These are phyloP conservation scores for Venturiaceae sp. DNA, from an alignment of 2,329 filamentous ascomycete species.

Conservation along the genomic window DNA sequence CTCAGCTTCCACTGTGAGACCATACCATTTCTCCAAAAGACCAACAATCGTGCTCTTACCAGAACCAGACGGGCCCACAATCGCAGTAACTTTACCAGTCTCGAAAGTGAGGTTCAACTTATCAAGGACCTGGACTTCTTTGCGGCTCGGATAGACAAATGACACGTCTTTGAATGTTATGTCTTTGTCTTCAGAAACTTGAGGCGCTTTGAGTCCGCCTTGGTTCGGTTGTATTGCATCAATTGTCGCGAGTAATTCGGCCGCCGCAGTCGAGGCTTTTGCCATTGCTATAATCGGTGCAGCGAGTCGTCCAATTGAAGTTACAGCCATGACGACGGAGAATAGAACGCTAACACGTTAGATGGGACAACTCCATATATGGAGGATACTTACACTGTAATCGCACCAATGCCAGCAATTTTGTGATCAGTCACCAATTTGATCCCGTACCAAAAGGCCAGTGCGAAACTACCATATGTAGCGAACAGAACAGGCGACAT, in stretches of 20 bases:
- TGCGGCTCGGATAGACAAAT: constrained; percentile 36
- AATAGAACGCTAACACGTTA: constrained; percentile 24
- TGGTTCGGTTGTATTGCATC: constrained; percentile 20
- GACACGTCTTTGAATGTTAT: constrained; percentile 25
- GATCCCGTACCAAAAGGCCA: constrained; percentile 30
- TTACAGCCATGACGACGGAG: constrained; percentile 27
- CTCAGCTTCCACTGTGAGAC: constrained; percentile 27
- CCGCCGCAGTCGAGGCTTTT: constrained; percentile 24
- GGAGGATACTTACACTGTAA: constrained; percentile 19
- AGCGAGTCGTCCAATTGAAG: constrained; percentile 22
- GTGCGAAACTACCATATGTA: constrained; percentile 25
- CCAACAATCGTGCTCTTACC: constrained; percentile 69
- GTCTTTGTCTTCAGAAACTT: constrained; percentile 20
- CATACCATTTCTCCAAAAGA: constrained; percentile 64
- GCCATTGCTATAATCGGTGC: constrained; percentile 22
- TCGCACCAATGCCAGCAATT: constrained; percentile 19
- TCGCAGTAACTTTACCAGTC: constrained; percentile 59
- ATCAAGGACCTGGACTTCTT: constrained; percentile 54
- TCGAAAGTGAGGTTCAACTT: constrained; percentile 48
- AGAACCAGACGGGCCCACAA: constrained; percentile 63
- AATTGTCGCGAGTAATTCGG: constrained; percentile 25
- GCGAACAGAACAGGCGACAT: constrained; percentile 23
- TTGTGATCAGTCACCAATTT: constrained; percentile 22
- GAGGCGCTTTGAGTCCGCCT: constrained; percentile 23
- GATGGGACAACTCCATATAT: no score